Conservation (phyloP, 1,284 basidiomycete genomes). For the Boletus semigastroideus region DNA sequence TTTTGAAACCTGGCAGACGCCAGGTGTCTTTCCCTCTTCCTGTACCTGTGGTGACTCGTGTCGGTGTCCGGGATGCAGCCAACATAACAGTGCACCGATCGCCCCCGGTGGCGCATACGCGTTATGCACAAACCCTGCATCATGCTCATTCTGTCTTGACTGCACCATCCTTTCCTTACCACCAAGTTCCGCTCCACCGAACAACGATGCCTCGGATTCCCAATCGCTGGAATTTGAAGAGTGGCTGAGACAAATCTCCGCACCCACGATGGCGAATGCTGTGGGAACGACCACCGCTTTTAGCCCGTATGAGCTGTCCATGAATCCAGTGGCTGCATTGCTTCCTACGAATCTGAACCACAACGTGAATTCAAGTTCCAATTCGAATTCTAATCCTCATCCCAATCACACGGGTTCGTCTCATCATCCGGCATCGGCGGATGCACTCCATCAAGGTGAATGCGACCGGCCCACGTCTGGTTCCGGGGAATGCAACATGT, state of each 20-base stretch:
- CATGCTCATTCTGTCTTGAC: slow-evolving; percentile 57
- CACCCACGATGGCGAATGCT: slow-evolving; percentile 11
- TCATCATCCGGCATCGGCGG: slow-evolving; percentile 21
- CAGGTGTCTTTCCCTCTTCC: slow-evolving; percentile 33
- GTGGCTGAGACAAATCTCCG: slow-evolving; percentile 45
- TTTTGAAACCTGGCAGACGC: slow-evolving; percentile 28
- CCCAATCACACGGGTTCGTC: slow-evolving; percentile 10
- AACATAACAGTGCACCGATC: slow-evolving; percentile 42
- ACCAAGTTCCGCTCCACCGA: slow-evolving; percentile 31
- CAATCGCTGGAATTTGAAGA: slow-evolving; percentile 46
- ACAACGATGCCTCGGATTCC: slow-evolving; percentile 21
- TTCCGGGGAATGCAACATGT: slow-evolving; percentile 20
- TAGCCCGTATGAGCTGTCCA: slow-evolving; percentile 30
- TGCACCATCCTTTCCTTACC: slow-evolving; percentile 55
- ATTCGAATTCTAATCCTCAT: slow-evolving; percentile 5
- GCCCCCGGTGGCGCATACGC: slow-evolving; percentile 34
- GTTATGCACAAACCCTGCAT: slow-evolving; percentile 44
- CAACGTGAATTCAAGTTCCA: slow-evolving; percentile 12
- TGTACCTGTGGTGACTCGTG: slow-evolving; percentile 57
- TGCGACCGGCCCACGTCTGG: slow-evolving; percentile 21
- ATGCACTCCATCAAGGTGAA: slow-evolving; percentile 34
- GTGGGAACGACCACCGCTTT: slow-evolving; percentile 23
- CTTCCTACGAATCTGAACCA: slow-evolving; percentile 7
- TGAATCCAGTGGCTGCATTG: slow-evolving; percentile 22
- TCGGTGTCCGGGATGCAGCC: slow-evolving; percentile 51